Evolutionary conservation across 2,329 filamentous ascomycete genomes (phyloP).

Genomic region (Colletotrichum zoysiae): DNA sequence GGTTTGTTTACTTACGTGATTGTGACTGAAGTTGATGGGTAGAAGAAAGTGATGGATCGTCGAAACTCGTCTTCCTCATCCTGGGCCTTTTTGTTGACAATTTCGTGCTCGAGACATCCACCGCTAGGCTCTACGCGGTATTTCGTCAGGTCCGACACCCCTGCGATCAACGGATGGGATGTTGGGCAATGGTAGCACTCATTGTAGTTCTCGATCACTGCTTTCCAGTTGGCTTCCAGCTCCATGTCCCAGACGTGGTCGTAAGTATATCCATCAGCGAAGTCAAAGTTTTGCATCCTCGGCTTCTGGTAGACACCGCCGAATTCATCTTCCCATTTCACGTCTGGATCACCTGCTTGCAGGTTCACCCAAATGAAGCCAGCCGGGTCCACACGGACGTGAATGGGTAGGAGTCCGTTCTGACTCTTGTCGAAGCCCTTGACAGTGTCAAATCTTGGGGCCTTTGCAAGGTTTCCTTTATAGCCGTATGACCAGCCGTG

Average conservation of each 20-base stretch:
- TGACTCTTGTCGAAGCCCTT: conserved; percentile 54
- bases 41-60: conserved; percentile 35
- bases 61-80: conserved; percentile 45
- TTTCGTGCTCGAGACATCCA: conserved; percentile 53
- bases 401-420: conserved; percentile 52
- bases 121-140: conserved; percentile 55
- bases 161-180: conserved; percentile 60
- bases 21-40: conserved; percentile 28
- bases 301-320: conserved; percentile 45
- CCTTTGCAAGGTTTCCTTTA: conserved; percentile 57
- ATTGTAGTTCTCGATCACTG: conserved; percentile 62
- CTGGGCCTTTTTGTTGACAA: conserved; percentile 53
- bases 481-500: conserved; percentile 61
- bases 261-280: conserved; percentile 46
- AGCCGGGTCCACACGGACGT: conserved; percentile 58
- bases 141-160: conserved; percentile 58
- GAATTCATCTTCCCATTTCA: conserved; percentile 59
- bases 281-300: conserved; percentile 45
- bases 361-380: conserved; percentile 66
- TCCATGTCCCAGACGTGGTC: conserved; percentile 51
- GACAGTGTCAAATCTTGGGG: conserved; percentile 56
- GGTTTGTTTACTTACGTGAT: conserved; percentile 51
- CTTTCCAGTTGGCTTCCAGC: conserved; percentile 56
- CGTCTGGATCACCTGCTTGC: conserved; percentile 53
- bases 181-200: conserved; percentile 63